These are phyloP conservation scores for Austroboletus festivus DNA, from an alignment of 768 basidiomycete species.

Conservation along the genomic window DNA sequence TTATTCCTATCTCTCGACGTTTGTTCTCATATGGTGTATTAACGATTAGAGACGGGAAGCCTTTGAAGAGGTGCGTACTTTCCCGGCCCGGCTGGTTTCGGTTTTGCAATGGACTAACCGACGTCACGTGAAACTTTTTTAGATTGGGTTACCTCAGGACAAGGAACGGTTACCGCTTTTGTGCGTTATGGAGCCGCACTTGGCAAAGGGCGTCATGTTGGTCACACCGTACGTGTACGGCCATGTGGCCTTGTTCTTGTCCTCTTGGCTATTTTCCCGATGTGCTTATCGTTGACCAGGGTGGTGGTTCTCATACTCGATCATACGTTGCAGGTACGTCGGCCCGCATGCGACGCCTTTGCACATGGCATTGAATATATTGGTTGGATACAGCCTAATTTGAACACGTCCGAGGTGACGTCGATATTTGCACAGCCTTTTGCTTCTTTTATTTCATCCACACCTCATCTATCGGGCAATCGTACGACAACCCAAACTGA, in stretches of 20 bases:
- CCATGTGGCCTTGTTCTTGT: too few relatives aligned
- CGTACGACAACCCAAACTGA: constrained; percentile 45
- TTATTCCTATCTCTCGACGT: not conserved
- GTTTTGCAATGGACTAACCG: too few relatives aligned
- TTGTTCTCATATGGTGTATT: not conserved
- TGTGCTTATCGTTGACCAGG: constrained; percentile 37
- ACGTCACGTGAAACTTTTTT: not conserved
- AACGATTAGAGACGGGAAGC: constrained; percentile 72
- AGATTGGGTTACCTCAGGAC: constrained; percentile 85
- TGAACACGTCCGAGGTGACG: constrained; percentile 76
- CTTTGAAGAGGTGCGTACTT: constrained; percentile 81
- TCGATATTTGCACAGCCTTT: constrained; percentile 87
- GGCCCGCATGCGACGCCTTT: not conserved
- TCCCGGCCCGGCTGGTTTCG: too few relatives aligned
- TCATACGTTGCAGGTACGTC: constrained; percentile 59
- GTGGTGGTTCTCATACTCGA: constrained; percentile 85
- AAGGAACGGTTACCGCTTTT: constrained; percentile 66
- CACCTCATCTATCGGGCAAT: constrained; percentile 56
- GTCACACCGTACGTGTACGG: constrained; percentile 78
- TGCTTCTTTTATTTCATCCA: constrained; percentile 61
- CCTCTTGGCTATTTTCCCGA: too few relatives aligned
- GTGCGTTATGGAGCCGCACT: constrained; percentile 76
- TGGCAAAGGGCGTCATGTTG: constrained; percentile 66
- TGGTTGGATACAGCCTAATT: constrained; percentile 53
- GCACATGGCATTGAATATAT: not conserved